Base-by-base conservation (phyloP, 2,329 filamentous ascomycete species). In the Monilinia polystroma region DNA sequence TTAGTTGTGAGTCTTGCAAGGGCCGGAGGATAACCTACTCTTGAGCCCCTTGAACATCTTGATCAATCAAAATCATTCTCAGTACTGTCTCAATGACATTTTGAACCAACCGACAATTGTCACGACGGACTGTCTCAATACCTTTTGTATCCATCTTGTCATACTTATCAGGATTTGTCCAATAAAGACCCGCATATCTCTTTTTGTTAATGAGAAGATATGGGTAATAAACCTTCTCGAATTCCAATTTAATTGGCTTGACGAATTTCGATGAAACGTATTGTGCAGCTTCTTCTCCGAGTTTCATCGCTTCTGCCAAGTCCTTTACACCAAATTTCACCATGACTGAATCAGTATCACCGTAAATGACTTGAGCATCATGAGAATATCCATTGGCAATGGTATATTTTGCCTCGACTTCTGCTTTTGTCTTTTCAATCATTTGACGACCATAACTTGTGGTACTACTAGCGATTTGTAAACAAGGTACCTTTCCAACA, bases 121-220 rank as follows among this genome's bases (percentile, higher is more conserved):
- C 95, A 84, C 95, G 85, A 72, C 95, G 90, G 57, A 99, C 96
- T 4, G 95, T 99, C 80, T 99, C 95, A 72, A 99, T 98, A 83
- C 95, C 95, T 78, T 99, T 99, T 68, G 92, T 98, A 79, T 99
- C 95, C 96, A 99, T 99, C 83, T 98, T 99, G 84, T 99, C 96
- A 78, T 90, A 95, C 79, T 97, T 97, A 53, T 94, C 86, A 0
- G 94, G 87, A 72, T 90, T 95, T 6, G 95, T 99, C 93, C 93
- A 99, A 80, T 92, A 98, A 43, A 99, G 80, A n/a, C 95, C 95
- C 11, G 95, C 95, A 75, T 99, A 99, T 70, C 95, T 90, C 83
- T 99, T 99, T 83, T 99, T 99, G 87, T 99, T 99, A 87, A 99
- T 99, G 63, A 99, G 84, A 45, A 99, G 84, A 77, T 99, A 99